A percentile compares a stretch with the other conserved stretches of the same genome.
Evolutionary conservation across 225 moss, liverwort and hornwort genomes (phyloP).

Genomic region (Straminergon stramineum): DNA sequence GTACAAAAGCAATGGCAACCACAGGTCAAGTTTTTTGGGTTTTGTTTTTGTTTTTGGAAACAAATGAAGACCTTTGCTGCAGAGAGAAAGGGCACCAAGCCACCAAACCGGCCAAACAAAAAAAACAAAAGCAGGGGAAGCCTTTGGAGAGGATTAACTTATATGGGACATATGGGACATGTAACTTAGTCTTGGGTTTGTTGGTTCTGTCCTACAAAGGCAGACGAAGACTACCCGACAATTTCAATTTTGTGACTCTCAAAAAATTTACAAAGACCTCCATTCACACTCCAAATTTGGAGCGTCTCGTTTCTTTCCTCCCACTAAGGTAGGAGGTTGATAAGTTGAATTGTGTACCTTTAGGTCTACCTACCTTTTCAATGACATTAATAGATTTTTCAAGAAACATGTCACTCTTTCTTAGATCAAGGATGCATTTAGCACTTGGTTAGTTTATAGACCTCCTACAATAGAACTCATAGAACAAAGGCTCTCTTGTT

Average conservation of each 20-base stretch:
- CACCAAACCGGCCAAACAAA: not conserved
- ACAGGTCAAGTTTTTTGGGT: not conserved
- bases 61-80: not conserved
- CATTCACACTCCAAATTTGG: not conserved
- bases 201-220: not conserved
- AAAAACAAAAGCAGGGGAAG: not conserved
- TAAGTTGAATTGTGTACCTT: too few species aligned
- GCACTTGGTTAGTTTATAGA: too few species aligned
- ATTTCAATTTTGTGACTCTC: not conserved
- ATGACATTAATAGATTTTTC: too few species aligned
- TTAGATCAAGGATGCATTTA: too few species aligned
- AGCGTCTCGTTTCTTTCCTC: not conserved
- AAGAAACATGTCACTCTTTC: too few species aligned
- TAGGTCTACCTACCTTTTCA: too few species aligned
- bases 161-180: not conserved
- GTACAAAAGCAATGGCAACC: not conserved
- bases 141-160: not conserved
- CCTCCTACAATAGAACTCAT: too few species aligned
- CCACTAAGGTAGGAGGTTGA: too few species aligned
- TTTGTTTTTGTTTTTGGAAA: not conserved
- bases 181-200: not conserved
- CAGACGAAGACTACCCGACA: not conserved
- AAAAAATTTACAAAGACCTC: not conserved
- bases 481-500: accelerated
- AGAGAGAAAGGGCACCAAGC: not conserved